phyloP scores from a whole-genome alignment of 1,284 basidiomycete genomes.

The Pterula multifida region DNA sequence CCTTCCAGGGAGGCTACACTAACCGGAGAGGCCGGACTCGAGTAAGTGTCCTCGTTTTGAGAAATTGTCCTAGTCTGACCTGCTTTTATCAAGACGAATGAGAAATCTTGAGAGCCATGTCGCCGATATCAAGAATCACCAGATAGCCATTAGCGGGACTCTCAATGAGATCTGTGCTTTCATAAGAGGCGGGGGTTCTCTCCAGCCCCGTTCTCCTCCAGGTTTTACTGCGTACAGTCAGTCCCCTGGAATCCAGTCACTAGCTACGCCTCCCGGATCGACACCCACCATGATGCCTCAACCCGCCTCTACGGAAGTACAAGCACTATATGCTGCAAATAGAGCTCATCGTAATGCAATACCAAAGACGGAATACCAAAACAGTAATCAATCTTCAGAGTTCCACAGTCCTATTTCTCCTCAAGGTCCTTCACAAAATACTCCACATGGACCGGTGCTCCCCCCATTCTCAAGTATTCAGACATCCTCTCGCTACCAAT shows the following conservation, averaged over 20 bases:
- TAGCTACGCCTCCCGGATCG: slow-evolving; percentile 49
- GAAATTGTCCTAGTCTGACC: slow-evolving; percentile 10
- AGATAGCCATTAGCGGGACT: slow-evolving; percentile 60
- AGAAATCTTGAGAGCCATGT: slow-evolving; percentile 77
- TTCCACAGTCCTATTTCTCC: slow-evolving; percentile 10
- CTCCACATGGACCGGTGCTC: slow-evolving; percentile 37
- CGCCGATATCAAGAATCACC: slow-evolving; percentile 59
- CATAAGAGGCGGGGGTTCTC: slow-evolving; percentile 33
- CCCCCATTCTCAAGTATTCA: slow-evolving; percentile 65
- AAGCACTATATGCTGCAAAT: no score
- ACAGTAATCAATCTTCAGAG: slow-evolving; percentile 8
- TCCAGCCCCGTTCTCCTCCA: slow-evolving; percentile 48
- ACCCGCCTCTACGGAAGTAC: no score
- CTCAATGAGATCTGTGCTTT: slow-evolving; percentile 68
- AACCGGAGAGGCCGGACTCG: slow-evolving; percentile 77
- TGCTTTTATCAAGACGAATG: slow-evolving; percentile 51
- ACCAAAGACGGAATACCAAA: background rate
- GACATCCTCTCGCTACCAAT: slow-evolving; percentile 29
- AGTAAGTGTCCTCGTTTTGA: slow-evolving; percentile 41
- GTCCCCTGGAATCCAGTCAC: slow-evolving; percentile 47
- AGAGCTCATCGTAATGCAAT: slow-evolving; percentile 6
- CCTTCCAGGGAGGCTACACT: slow-evolving; percentile 74
- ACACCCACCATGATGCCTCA: slow-evolving; percentile 27
- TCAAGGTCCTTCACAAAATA: slow-evolving; percentile 16
- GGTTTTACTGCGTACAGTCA: slow-evolving; percentile 42